phyloP scores from a whole-genome alignment of 805 yeast species.

The Saccharomyces mikatae region DNA sequence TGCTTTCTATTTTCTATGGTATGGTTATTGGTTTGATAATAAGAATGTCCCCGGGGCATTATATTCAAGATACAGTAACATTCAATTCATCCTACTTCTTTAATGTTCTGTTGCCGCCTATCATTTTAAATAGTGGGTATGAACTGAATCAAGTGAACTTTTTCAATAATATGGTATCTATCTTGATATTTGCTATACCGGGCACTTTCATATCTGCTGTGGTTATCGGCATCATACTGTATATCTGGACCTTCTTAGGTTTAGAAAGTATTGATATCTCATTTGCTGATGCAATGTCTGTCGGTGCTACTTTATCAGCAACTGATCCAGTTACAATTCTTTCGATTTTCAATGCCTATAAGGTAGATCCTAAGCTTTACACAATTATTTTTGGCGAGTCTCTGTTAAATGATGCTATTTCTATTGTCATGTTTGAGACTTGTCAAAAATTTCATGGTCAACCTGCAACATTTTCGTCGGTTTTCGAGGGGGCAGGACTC shows the following conservation, averaged over 20 bases:
- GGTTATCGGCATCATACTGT: conserved; percentile 81
- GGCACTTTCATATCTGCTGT: conserved; percentile 91
- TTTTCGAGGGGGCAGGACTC: conserved; percentile 89
- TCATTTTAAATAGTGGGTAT: conserved; percentile 91
- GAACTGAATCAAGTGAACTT: conserved; percentile 94
- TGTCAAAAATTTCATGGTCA: conserved; percentile 93
- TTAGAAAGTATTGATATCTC: conserved; percentile 81
- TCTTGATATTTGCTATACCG: conserved; percentile 88
- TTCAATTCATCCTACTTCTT: conserved; percentile 92
- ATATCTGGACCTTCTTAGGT: conserved; percentile 85
- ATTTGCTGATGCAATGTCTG: conserved; percentile 94
- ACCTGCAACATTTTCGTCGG: conserved; percentile 60
- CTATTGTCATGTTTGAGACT: conserved; percentile 98
- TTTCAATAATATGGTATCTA: conserved; percentile 84
- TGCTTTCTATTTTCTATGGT: conserved; percentile 89
- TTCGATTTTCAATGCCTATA: conserved; percentile 93
- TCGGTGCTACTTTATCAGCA: conserved; percentile 95
- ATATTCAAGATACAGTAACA: conserved; percentile 92
- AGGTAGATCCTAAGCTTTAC: conserved; percentile 94
- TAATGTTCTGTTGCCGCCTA: conserved; percentile 90
- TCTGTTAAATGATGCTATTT: conserved; percentile 89
- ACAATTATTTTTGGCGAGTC: conserved; percentile 97
- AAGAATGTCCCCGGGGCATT: conserved; percentile 89
- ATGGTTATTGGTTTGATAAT: conserved; percentile 91
- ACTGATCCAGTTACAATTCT: conserved; percentile 97